Percentiles rank a stretch among this genome's conserved stretches.
Evolutionary conservation across 2,329 filamentous ascomycete species (phyloP).

Genomic region (Volutella citrinella): DNA sequence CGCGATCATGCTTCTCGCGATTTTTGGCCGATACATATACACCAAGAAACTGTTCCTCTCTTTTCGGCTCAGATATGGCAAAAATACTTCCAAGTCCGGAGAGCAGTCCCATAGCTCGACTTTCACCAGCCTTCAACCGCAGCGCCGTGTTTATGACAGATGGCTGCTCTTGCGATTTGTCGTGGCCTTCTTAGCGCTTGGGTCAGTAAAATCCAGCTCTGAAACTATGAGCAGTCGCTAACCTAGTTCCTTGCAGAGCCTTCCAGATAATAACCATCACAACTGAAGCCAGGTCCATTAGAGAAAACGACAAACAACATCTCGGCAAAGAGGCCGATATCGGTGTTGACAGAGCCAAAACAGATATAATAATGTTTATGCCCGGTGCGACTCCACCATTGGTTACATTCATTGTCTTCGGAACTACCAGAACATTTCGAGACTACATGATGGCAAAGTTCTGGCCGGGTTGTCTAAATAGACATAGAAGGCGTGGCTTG

Average conservation of each 20-base stretch:
- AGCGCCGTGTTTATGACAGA: conserved; percentile 39
- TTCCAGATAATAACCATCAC: conserved; percentile 38
- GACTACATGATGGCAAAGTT: conserved; percentile 9
- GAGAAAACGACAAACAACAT: conserved; percentile 28
- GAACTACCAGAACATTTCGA: conserved; percentile 11
- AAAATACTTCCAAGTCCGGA: conserved; percentile 1
- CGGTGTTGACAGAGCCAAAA: conserved; percentile 17
- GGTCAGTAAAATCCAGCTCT: too few relatives aligned
- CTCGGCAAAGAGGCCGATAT: conserved; percentile 30
- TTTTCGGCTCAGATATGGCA: conserved; percentile 9
- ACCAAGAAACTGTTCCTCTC: conserved; percentile 8
- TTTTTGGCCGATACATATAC: conserved; percentile 12
- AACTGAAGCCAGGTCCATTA: conserved; percentile 33
- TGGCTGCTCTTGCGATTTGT: conserved; percentile 44
- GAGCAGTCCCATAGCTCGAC: conserved; percentile 1
- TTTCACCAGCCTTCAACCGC: conserved; percentile 2
- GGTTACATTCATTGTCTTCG: conserved; percentile 13
- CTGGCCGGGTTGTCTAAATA: conserved; percentile 1
- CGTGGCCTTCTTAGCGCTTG: conserved; percentile 40
- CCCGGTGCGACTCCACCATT: conserved; percentile 20
- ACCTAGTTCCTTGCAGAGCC: conserved; percentile 15
- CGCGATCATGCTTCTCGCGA: conserved; percentile 8
- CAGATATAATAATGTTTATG: conserved; percentile 21
- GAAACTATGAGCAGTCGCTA: too few relatives aligned
- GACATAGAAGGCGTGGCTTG: too few relatives aligned